Evolutionary conservation across 192 early-diverging fungal genomes (phyloP).

Genomic region (Gamsiella multidivaricata): DNA sequence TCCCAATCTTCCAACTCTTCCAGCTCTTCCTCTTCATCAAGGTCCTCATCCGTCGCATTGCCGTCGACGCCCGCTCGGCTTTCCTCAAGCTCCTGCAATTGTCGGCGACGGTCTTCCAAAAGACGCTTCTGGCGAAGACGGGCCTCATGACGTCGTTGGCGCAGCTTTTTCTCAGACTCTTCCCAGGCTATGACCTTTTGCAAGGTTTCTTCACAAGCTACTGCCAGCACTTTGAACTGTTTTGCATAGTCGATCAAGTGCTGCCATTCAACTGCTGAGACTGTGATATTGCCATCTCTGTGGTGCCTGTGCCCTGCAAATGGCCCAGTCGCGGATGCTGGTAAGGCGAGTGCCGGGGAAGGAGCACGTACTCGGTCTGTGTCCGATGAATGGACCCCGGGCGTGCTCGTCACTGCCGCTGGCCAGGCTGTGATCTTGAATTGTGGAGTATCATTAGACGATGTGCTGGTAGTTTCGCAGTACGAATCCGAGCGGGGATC

Average conservation of each 20-base stretch:
- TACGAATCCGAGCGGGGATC: conserved; percentile 3
- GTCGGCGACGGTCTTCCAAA: conserved; percentile 5
- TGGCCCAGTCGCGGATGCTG: background rate
- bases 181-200: conserved; percentile 24
- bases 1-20: conserved; percentile 27
- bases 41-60: no score
- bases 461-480: background rate
- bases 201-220: conserved; percentile 8
- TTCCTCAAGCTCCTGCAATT: background rate
- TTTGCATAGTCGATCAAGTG: conserved; percentile 19
- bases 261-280: conserved; percentile 16
- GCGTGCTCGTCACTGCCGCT: no score
- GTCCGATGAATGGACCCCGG: background rate
- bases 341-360: background rate
- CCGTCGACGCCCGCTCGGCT: background rate
- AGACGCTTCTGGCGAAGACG: background rate
- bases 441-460: background rate
- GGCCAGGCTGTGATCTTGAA: conserved; percentile 28
- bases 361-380: no score
- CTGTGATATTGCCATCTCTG: background rate
- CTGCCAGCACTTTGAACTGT: conserved; percentile 18
- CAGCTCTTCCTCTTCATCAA: conserved; percentile 22
- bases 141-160: background rate
- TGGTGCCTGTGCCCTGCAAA: background rate
- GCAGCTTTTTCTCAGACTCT: background rate